These are phyloP conservation scores for Colletotrichum australisinense DNA, from an alignment of 2,329 filamentous ascomycete genomes.

Conservation along the genomic window DNA sequence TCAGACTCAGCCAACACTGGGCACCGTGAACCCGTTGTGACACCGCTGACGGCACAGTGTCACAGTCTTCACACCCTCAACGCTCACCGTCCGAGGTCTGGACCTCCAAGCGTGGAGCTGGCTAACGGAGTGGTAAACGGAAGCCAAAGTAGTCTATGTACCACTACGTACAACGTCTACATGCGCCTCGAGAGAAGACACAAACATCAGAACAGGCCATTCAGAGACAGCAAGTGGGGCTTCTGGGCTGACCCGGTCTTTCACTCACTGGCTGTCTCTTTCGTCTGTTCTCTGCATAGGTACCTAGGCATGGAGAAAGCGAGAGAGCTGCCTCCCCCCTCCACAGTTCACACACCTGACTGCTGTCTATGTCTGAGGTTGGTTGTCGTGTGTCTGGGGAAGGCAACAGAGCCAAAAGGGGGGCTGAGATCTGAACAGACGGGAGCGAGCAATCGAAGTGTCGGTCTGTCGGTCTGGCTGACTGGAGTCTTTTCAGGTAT, in stretches of 20 bases:
- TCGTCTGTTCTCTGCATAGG: neutral
- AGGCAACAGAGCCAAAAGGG: neutral
- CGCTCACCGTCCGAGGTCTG: neutral
- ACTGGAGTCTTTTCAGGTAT: neutral
- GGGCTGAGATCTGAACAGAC: neutral
- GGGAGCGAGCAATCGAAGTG: neutral
- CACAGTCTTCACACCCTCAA: slow-evolving; percentile 10
- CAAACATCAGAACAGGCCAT: slow-evolving; percentile 13
- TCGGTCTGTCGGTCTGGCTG: slow-evolving; percentile 13
- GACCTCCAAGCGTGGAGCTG: neutral
- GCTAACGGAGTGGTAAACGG: slow-evolving; percentile 3
- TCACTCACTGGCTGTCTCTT: neutral
- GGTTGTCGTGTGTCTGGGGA: neutral
- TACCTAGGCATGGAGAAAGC: neutral
- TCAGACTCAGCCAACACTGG: slow-evolving; percentile 5
- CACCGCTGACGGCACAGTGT: slow-evolving; percentile 19
- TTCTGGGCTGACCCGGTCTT: neutral
- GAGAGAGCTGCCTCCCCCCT: neutral
- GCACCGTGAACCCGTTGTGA: slow-evolving; percentile 13
- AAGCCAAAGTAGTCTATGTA: neutral
- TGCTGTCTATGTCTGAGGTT: neutral
- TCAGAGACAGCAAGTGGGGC: slow-evolving; percentile 10
- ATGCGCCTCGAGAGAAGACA: neutral
- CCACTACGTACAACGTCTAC: neutral
- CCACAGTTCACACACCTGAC: neutral